Conservation (phyloP, 148 eudicot species). For the Selenicereus undatus region DNA sequence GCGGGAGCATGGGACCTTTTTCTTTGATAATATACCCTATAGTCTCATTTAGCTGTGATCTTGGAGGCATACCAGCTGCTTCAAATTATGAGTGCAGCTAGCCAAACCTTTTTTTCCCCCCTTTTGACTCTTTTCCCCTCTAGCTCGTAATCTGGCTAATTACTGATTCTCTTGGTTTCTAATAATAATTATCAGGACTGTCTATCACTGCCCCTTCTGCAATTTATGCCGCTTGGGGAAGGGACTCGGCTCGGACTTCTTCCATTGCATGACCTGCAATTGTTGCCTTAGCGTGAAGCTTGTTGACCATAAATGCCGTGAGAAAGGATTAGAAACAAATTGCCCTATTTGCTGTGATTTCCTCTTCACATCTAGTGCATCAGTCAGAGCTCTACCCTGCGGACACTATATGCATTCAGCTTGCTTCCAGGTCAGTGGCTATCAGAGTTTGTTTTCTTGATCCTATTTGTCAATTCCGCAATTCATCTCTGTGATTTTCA, state of each 20-base stretch:
- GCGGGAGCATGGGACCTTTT: not conserved
- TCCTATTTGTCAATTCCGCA: not conserved
- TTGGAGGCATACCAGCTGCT: not conserved
- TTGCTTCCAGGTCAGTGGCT: constrained; percentile 74
- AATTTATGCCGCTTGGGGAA: constrained; percentile 78
- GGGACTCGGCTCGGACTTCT: constrained; percentile 84
- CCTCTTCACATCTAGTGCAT: constrained; percentile 83
- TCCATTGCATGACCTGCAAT: constrained; percentile 94
- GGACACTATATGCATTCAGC: constrained; percentile 97
- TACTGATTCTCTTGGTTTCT: not conserved
- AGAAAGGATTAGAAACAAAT: constrained; percentile 83
- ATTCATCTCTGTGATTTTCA: not conserved
- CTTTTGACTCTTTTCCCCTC: not conserved
- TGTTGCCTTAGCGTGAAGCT: constrained; percentile 72
- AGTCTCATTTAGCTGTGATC: not conserved
- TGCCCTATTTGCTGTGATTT: constrained; percentile 95
- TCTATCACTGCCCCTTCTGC: constrained; percentile 93
- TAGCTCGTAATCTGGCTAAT: not conserved
- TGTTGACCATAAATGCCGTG: constrained; percentile 79
- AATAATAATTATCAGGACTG: constrained; percentile 45
- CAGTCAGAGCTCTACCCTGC: constrained; percentile 84
- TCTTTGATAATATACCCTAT: not conserved
- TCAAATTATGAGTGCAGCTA: not conserved
- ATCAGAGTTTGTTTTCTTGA: constrained; percentile 1
- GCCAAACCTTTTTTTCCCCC: not conserved